Percentiles rank a stretch among this genome's conserved stretches.
Conservation (phyloP, 2,329 filamentous ascomycete species). For the Tolypocladium inflatum region DNA sequence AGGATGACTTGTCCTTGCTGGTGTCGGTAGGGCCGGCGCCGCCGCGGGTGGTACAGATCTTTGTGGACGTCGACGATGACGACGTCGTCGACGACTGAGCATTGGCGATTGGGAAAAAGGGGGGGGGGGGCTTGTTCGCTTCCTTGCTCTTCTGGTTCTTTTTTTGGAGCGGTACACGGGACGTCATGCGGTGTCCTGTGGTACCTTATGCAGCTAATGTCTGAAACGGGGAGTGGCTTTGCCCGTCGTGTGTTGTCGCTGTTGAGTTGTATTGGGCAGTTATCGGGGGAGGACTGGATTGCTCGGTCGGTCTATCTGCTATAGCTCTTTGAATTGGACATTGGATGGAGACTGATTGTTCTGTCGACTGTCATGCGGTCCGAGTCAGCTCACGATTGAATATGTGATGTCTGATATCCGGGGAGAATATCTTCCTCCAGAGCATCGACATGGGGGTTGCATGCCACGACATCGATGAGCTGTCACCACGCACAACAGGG, state of each 20-base stretch:
- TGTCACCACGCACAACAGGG: neutral
- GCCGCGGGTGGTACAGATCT: neutral
- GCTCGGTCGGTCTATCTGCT: neutral
- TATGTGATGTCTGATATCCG: neutral
- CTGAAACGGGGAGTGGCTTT: neutral
- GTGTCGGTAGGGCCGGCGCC: slow-evolving; percentile 8
- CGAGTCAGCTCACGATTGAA: neutral
- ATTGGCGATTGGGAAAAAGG: neutral
- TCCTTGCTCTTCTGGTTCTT: neutral
- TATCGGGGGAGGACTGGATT: neutral
- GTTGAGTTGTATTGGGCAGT: neutral
- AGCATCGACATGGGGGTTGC: neutral
- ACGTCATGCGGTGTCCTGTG: neutral
- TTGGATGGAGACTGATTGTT: neutral
- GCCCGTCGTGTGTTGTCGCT: neutral
- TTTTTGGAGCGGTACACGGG: neutral
- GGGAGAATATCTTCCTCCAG: neutral
- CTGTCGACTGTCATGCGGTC: too few species aligned
- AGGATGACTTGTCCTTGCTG: slow-evolving; percentile 15
- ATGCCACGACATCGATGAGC: neutral
- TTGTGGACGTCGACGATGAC: neutral
- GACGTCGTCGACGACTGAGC: neutral
- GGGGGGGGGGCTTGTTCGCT: neutral
- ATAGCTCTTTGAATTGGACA: neutral
- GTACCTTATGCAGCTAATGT: neutral